Conservation (phyloP, 768 basidiomycete genomes). For the Hypholoma fasciculare region DNA sequence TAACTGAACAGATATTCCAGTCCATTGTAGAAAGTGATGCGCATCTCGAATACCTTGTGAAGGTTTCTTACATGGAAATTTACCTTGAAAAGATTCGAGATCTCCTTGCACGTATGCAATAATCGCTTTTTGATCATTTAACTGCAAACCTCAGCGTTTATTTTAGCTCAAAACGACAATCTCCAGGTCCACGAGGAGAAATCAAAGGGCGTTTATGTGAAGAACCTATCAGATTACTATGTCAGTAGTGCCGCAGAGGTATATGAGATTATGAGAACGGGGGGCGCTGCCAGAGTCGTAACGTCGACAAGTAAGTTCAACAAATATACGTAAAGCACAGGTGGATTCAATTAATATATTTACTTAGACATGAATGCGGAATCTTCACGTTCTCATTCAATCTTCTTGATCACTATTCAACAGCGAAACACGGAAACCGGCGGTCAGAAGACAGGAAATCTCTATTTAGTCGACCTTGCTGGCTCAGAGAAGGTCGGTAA, state of each 20-base stretch:
- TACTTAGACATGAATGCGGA: slow-evolving; percentile 97
- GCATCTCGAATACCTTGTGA: slow-evolving; percentile 96
- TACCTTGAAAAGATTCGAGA: slow-evolving; percentile 96
- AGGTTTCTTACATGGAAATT: slow-evolving; percentile 99
- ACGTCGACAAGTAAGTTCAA: slow-evolving; percentile 84
- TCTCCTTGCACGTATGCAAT: slow-evolving; percentile 84
- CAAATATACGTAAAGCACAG: not conserved
- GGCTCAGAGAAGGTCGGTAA: slow-evolving; percentile 99
- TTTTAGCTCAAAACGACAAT: slow-evolving; percentile 92
- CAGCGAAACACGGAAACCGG: slow-evolving; percentile 97
- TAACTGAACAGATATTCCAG: slow-evolving; percentile 98
- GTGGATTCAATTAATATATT: slow-evolving; percentile 1
- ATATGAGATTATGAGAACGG: slow-evolving; percentile 98
- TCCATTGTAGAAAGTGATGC: slow-evolving; percentile 95
- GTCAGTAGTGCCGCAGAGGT: slow-evolving; percentile 95
- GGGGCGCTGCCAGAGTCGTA: slow-evolving; percentile 86
- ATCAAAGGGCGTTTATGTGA: slow-evolving; percentile 95
- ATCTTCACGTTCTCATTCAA: slow-evolving; percentile 97
- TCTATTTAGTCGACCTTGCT: slow-evolving; percentile 97
- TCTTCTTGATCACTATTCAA: slow-evolving; percentile 96
- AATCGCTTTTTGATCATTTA: not conserved
- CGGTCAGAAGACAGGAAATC: slow-evolving; percentile 92
- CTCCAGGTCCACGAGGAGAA: slow-evolving; percentile 99
- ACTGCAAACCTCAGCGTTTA: not conserved
- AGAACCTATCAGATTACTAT: slow-evolving; percentile 96